phyloP scores from a whole-genome alignment of 495 filamentous ascomycete species.

The Monascus purpureus region DNA sequence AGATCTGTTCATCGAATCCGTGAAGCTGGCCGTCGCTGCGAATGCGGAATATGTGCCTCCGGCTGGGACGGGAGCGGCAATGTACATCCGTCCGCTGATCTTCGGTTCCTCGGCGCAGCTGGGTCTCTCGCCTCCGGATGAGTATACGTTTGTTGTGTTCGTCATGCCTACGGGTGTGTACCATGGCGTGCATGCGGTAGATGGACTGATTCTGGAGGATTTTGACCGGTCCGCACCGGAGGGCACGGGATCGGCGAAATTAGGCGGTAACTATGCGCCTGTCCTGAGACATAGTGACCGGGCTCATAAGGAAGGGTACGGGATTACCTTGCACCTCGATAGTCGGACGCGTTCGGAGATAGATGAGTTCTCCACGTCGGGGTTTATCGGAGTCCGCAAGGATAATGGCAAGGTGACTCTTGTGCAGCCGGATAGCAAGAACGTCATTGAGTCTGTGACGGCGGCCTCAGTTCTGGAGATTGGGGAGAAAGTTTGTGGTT shows the following conservation, averaged over 20 bases:
- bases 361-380: slow-evolving; percentile 83
- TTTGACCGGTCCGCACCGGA: slow-evolving; percentile 43
- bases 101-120: slow-evolving; percentile 74
- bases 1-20: slow-evolving; percentile 54
- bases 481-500: slow-evolving; percentile 44
- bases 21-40: slow-evolving; percentile 63
- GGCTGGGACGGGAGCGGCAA: slow-evolving; percentile 64
- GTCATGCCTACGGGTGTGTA: slow-evolving; percentile 82
- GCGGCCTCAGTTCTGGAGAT: slow-evolving; percentile 57
- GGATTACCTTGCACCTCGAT: slow-evolving; percentile 80
- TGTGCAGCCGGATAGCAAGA: slow-evolving; percentile 65
- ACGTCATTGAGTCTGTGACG: slow-evolving; percentile 74
- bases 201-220: slow-evolving; percentile 59
- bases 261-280: slow-evolving; percentile 49
- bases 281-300: slow-evolving; percentile 69
- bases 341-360: slow-evolving; percentile 64
- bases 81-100: slow-evolving; percentile 81
- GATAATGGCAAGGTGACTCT: slow-evolving; percentile 44
- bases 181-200: slow-evolving; percentile 70
- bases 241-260: slow-evolving; percentile 40
- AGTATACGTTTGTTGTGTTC: slow-evolving; percentile 77
- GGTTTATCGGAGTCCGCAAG: slow-evolving; percentile 63
- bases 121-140: slow-evolving; percentile 68
- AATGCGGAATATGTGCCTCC: slow-evolving; percentile 87
- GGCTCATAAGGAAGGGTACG: slow-evolving; percentile 57